These are phyloP conservation scores for Fimicolochytrium jonesii DNA, from an alignment of 192 early-diverging fungal species.

Conservation along the genomic window DNA sequence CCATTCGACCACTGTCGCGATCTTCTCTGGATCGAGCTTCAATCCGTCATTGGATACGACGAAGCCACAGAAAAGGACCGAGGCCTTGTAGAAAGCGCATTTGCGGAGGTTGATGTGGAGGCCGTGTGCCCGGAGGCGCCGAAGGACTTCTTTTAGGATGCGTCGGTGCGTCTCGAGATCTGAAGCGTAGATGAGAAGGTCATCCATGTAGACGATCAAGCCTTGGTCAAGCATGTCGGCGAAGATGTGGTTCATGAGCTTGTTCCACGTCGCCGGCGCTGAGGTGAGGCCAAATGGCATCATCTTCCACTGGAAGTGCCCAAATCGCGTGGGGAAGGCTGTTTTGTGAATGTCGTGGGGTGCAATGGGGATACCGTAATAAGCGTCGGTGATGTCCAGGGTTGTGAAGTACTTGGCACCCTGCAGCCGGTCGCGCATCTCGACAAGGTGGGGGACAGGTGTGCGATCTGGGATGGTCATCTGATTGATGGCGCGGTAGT, in stretches of 20 bases:
- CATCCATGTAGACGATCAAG: conserved; percentile 31
- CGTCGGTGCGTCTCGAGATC: not conserved
- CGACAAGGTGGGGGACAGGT: not conserved
- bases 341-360: conserved; percentile 3
- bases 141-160: conserved; percentile 19
- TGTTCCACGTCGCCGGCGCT: conserved; percentile 51
- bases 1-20: no score
- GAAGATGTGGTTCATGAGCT: conserved; percentile 43
- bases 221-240: conserved; percentile 5
- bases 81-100: no score
- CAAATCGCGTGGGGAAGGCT: conserved; percentile 7
- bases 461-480: conserved; percentile 33
- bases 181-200: conserved; percentile 46
- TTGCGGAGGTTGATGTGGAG: conserved; percentile 34
- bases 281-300: conserved; percentile 60
- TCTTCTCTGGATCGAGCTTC: no score
- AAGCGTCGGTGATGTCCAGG: conserved; percentile 2
- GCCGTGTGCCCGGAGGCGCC: conserved; percentile 16
- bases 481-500: conserved; percentile 47
- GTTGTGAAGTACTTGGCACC: not conserved
- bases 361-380: conserved; percentile 1
- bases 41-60: no score
- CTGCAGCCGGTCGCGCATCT: not conserved
- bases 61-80: no score
- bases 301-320: conserved; percentile 48